These are phyloP conservation scores for Rubus parviflorus DNA, from an alignment of 306 rosid genomes.

Conservation along the genomic window DNA sequence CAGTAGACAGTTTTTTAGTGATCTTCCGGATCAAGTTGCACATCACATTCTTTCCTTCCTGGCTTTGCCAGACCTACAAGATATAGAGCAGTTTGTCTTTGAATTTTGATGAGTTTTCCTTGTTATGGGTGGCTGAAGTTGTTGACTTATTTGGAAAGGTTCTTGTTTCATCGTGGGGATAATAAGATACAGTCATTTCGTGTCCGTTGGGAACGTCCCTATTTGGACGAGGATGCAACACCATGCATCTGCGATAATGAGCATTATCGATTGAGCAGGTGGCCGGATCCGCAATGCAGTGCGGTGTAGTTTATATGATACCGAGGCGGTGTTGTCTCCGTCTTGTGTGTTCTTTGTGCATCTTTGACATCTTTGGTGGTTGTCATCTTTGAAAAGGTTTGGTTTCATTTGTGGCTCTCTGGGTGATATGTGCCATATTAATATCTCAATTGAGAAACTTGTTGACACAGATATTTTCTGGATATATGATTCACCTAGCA, in stretches of 20 bases:
- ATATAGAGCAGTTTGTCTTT: neutral
- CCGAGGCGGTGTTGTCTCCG: neutral
- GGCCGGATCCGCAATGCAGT: neutral
- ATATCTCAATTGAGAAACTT: slow-evolving; percentile 4
- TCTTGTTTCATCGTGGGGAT: neutral
- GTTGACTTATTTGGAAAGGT: neutral
- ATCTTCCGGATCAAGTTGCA: neutral
- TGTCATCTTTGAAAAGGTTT: slow-evolving; percentile 1
- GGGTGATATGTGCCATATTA: neutral
- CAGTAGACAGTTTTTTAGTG: neutral
- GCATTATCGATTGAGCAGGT: neutral
- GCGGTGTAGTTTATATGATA: neutral
- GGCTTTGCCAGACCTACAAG: neutral
- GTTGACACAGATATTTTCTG: neutral
- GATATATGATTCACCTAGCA: neutral
- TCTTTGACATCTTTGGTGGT: slow-evolving; percentile 2
- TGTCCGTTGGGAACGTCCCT: neutral
- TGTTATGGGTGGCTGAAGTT: neutral
- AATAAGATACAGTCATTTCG: neutral
- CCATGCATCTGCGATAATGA: neutral
- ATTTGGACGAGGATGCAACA: neutral
- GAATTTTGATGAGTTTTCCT: neutral
- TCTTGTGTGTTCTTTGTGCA: neutral
- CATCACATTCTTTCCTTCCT: slow-evolving; percentile 2
- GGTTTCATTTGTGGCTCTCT: neutral